A percentile compares a stretch with the other conserved stretches of the same genome.
Conservation (phyloP, 1,139 yeast species). For the Kazachstania sp. region DNA sequence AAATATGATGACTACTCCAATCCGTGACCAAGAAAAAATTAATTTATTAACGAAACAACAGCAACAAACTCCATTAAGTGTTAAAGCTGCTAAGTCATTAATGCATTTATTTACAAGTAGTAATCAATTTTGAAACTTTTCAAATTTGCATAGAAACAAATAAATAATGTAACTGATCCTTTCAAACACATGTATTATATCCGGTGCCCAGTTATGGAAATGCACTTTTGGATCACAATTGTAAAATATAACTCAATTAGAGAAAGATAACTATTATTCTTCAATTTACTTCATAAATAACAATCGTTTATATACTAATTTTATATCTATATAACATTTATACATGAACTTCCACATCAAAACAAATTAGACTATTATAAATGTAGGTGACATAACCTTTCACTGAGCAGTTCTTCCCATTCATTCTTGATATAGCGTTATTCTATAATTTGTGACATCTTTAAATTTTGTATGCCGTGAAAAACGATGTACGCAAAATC, state of each 20-base stretch:
- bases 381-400: too few relatives aligned
- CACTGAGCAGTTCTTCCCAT: too few relatives aligned
- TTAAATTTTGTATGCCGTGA: too few relatives aligned
- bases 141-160: background rate
- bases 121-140: background rate
- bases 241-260: background rate
- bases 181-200: background rate
- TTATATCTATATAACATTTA: too few relatives aligned
- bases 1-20: constrained; percentile 9
- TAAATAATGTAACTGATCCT: background rate
- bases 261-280: background rate
- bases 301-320: background rate
- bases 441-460: too few relatives aligned
- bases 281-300: background rate
- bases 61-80: constrained; percentile 27
- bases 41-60: constrained; percentile 12
- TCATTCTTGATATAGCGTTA: too few relatives aligned
- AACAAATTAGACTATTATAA: too few relatives aligned
- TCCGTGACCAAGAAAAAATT: constrained; percentile 7
- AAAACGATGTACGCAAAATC: too few relatives aligned
- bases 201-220: too few relatives aligned
- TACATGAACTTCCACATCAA: too few relatives aligned
- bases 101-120: constrained; percentile 23
- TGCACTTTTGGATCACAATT: background rate
- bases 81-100: constrained; percentile 30